A percentile compares a stretch with the other conserved stretches of the same genome.
phyloP scores from a whole-genome alignment of 805 yeast species.

The Candida krabiensis region DNA sequence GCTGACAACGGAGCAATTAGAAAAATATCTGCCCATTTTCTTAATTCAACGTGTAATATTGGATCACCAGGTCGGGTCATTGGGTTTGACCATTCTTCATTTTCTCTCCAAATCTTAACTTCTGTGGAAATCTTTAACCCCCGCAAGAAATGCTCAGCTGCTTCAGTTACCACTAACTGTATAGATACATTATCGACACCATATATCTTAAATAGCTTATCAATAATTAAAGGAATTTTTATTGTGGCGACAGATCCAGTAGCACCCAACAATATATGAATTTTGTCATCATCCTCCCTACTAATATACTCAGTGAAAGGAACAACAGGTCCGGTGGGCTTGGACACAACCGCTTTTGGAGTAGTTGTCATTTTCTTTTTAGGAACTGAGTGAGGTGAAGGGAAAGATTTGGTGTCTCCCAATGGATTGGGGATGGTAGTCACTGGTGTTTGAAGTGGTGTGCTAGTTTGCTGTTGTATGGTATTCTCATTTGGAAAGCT shows the following conservation, averaged over 20 bases:
- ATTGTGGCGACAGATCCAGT: slow-evolving; percentile 98
- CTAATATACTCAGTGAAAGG: slow-evolving; percentile 74
- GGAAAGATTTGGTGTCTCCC: slow-evolving; percentile 1
- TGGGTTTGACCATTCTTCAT: slow-evolving; percentile 78
- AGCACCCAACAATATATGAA: slow-evolving; percentile 87
- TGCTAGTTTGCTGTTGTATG: slow-evolving; percentile 15
- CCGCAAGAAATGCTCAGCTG: slow-evolving; percentile 78
- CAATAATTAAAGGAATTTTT: slow-evolving; percentile 86
- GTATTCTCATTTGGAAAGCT: slow-evolving; percentile 26
- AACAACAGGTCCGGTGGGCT: slow-evolving; percentile 62
- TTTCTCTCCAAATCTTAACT: slow-evolving; percentile 87
- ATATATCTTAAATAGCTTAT: slow-evolving; percentile 77
- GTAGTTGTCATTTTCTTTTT: slow-evolving; percentile 33
- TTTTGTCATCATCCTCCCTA: slow-evolving; percentile 77
- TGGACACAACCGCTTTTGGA: slow-evolving; percentile 52
- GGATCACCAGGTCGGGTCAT: slow-evolving; percentile 85
- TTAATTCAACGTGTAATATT: slow-evolving; percentile 87
- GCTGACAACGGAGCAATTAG: slow-evolving; percentile 95
- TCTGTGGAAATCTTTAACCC: slow-evolving; percentile 59
- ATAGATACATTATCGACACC: slow-evolving; percentile 73
- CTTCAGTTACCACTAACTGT: slow-evolving; percentile 79
- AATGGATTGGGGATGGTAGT: background rate
- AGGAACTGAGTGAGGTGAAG: slow-evolving; percentile 13
- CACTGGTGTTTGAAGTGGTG: background rate
- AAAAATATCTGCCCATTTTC: slow-evolving; percentile 95